Base-by-base conservation (phyloP, 768 basidiomycete species). In the Terana coerulea region DNA sequence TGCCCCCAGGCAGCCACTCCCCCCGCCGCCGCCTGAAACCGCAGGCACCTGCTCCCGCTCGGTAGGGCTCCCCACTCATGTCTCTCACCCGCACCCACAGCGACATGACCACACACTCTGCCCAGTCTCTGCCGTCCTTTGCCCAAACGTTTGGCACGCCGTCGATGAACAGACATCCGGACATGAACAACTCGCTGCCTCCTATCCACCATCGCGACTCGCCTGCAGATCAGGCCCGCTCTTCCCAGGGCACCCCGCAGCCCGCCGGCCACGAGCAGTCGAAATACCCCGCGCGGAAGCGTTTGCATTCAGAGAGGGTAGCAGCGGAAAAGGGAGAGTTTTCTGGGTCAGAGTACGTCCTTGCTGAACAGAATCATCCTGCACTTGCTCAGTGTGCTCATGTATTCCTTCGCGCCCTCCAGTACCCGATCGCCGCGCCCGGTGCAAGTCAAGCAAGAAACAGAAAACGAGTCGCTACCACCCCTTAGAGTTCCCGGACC, bases 101-200 rank as follows among this genome's bases (percentile, higher is more conserved):
- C 66, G 68, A 61, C 67, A 70, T 77, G 67, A 71, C 72, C 41
- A 71, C 73, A 36, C 76, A 74, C 59, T 66, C 70, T 54, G 69
- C 73, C 54, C 84, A 83, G 65, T 83, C 86, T 9, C 79, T 91
- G 33, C 88, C 88, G 34, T 86, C 88, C 36, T 91, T 91, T 67
- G 82, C 84, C 1, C 83, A 86, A 70, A 80, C 88, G 0, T 91
- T 91, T 70, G 80, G 76, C 64, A 71, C 59, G 46, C 76, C 77
- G 1, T 80, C 82, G 5, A 68, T 86, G 49, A 72, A 64, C 67
- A 75, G 68, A 53, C 73, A 81, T 19, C 66, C 77, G 1, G 64
- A 72, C 30, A 69, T 70, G 50, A 78, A 69, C 67, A 84, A 82
- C 65, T 69, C 65, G 35, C 72, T 88, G 3, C 86, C 87, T 10